Base-by-base conservation (phyloP, 306 rosid species). In the Lagenaria siceraria region DNA sequence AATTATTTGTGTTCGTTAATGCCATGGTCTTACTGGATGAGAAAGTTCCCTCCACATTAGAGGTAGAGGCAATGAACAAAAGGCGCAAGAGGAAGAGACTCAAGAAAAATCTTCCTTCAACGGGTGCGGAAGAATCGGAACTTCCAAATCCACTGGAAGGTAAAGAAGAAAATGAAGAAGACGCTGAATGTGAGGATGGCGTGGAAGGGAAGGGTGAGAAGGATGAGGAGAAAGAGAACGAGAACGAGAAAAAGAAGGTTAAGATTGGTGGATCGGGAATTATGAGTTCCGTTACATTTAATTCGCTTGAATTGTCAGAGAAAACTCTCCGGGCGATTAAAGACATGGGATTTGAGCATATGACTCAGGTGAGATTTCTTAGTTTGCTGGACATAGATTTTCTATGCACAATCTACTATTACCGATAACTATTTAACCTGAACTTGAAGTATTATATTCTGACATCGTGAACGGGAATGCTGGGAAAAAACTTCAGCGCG, bases 71-170 rank as follows among this genome's bases (percentile, higher is more conserved):
- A 11, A 65, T 71, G 81, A 82, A 64, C 80, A 87, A 46, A 71
- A 71, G 84, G 89, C 88, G 90, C 82, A 92, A 87, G 80, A 83
- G 97, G 35, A 90, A 85, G 33, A 85, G 89, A 77, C 79, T 78
- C 15, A 82, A 80, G 21, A 92, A 86, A 22, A 56, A 11, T 8
- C 17, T 56, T 14, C 54, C 64, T 61, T 48, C 81, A 7, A 21
- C 68, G 0, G 60, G 1, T 1, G 61, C 21, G 2, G 83, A 81
- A 35, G 73, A 17, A 14, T 15, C 58, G 9, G 84, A 78, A 1
- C 59, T 46, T 27, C 29, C 70, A 21, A 46, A 58, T 10, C 53
- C 35, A 14, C 58, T 38, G 3, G 1, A 53, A 53, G 58, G 58
- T 18, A 24, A 19, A 53, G 58, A 53, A 53, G 58, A 18, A 49